These are phyloP conservation scores for Taiwanofungus camphoratus DNA, from an alignment of 1,284 basidiomycete species.

Conservation along the genomic window DNA sequence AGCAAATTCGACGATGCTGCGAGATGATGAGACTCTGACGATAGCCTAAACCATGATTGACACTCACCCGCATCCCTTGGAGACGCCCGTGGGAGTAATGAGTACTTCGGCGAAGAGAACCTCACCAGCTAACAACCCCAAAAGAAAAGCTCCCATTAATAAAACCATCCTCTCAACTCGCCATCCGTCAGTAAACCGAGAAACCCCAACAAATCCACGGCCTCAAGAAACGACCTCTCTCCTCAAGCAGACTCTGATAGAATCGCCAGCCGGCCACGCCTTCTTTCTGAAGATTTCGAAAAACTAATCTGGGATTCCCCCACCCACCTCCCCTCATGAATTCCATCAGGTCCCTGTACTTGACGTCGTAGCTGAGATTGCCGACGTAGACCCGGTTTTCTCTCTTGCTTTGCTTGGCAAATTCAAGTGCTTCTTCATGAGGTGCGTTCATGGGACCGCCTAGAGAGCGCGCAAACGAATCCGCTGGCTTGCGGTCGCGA, in stretches of 20 bases:
- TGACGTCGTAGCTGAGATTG: constrained; percentile 96
- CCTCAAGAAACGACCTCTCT: constrained; percentile 8
- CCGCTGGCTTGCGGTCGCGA: constrained; percentile 53
- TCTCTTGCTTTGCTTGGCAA: constrained; percentile 90
- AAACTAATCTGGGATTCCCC: constrained; percentile 60
- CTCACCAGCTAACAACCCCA: constrained; percentile 87
- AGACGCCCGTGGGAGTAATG: constrained; percentile 91
- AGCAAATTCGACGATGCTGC: constrained; percentile 88
- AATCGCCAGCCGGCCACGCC: constrained; percentile 7
- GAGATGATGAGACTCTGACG: background rate
- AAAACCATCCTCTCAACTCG: constrained; percentile 64
- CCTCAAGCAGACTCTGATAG: constrained; percentile 10
- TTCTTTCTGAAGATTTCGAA: constrained; percentile 20
- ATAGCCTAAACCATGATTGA: constrained; percentile 3
- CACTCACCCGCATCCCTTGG: constrained; percentile 97
- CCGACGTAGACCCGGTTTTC: constrained; percentile 98
- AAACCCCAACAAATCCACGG: constrained; percentile 30
- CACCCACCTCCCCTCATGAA: constrained; percentile 99
- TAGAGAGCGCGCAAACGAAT: constrained; percentile 71
- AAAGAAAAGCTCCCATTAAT: constrained; percentile 82
- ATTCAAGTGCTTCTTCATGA: constrained; percentile 83
- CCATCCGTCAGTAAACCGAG: constrained; percentile 54
- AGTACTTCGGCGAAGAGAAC: constrained; percentile 99
- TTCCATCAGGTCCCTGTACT: constrained; percentile 95
- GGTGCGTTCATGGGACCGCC: constrained; percentile 91